Conservation (phyloP, 139 green algal genomes). For the Chlamydomonas sp. region DNA sequence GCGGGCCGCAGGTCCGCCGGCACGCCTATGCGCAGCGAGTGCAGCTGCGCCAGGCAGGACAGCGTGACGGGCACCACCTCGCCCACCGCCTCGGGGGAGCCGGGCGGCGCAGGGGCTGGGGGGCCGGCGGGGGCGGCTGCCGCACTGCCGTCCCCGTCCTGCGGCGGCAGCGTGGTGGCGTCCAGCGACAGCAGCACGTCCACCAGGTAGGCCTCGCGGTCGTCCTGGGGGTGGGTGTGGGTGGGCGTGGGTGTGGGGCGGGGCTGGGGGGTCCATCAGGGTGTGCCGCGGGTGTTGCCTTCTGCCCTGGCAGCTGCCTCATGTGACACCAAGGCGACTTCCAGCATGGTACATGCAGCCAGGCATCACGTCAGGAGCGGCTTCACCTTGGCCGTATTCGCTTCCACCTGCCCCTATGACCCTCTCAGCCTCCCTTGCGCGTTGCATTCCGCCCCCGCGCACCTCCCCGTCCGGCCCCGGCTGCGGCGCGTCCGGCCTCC, state of each 20-base stretch:
- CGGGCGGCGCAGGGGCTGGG: neutral
- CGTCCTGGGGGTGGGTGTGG: neutral
- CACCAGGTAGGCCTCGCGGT: conserved; percentile 21
- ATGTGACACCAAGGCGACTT: too few species aligned
- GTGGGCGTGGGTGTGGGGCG: neutral
- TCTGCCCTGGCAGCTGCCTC: too few species aligned
- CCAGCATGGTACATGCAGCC: too few species aligned
- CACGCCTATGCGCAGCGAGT: conserved; percentile 79
- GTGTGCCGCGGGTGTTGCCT: too few species aligned
- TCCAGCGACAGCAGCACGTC: conserved; percentile 22
- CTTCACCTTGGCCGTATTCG: neutral
- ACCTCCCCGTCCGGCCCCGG: conserved; percentile 3
- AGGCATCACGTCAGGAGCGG: too few species aligned
- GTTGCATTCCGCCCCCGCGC: neutral
- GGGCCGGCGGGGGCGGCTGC: neutral
- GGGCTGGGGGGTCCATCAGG: neutral
- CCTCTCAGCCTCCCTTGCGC: neutral
- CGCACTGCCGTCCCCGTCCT: neutral
- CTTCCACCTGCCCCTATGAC: neutral
- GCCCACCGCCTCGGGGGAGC: conserved; percentile 54
- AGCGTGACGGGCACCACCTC: conserved; percentile 86
- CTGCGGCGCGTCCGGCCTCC: conserved; percentile 23
- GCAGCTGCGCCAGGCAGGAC: conserved; percentile 69
- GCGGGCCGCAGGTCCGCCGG: conserved; percentile 79
- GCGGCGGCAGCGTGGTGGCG: conserved; percentile 15